phyloP scores from a whole-genome alignment of 768 basidiomycete genomes.

The Psilocybe sp. region DNA sequence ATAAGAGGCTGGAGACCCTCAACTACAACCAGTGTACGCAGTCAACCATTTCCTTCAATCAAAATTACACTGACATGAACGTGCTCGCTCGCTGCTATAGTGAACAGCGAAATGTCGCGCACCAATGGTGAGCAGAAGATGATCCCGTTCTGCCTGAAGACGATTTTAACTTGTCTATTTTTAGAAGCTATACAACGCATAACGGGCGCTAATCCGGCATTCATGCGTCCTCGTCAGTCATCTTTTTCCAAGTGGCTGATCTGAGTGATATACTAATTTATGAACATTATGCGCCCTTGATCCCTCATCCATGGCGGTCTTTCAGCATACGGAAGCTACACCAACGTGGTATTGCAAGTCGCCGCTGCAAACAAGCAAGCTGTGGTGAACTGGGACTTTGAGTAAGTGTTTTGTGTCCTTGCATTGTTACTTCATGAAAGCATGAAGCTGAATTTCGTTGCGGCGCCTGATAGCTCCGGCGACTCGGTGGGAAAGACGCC shows the following conservation, averaged over 20 bases:
- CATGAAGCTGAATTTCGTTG: too few relatives aligned
- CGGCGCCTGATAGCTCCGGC: conserved; percentile 29
- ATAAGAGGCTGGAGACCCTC: conserved; percentile 28
- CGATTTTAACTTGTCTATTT: not conserved
- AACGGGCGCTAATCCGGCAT: conserved; percentile 31
- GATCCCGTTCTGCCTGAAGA: not conserved
- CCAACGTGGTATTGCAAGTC: conserved; percentile 25
- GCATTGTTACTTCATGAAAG: too few relatives aligned
- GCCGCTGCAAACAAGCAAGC: conserved; percentile 20
- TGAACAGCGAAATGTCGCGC: conserved; percentile 19
- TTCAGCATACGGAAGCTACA: conserved; percentile 34
- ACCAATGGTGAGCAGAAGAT: conserved; percentile 13
- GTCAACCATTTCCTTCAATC: not conserved
- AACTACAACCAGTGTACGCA: conserved; percentile 24
- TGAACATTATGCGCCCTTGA: too few relatives aligned
- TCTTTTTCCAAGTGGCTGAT: not conserved
- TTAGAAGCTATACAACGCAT: conserved; percentile 27
- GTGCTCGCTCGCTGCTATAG: not conserved
- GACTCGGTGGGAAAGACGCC: conserved; percentile 33
- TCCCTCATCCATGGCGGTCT: too few relatives aligned
- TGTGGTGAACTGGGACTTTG: conserved; percentile 31
- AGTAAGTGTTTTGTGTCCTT: too few relatives aligned
- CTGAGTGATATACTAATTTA: not conserved
- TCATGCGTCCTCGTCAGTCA: conserved; percentile 33
- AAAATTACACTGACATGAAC: too few relatives aligned